phyloP scores from a whole-genome alignment of 768 basidiomycete species.

The Agaricus sinodeliciosus region DNA sequence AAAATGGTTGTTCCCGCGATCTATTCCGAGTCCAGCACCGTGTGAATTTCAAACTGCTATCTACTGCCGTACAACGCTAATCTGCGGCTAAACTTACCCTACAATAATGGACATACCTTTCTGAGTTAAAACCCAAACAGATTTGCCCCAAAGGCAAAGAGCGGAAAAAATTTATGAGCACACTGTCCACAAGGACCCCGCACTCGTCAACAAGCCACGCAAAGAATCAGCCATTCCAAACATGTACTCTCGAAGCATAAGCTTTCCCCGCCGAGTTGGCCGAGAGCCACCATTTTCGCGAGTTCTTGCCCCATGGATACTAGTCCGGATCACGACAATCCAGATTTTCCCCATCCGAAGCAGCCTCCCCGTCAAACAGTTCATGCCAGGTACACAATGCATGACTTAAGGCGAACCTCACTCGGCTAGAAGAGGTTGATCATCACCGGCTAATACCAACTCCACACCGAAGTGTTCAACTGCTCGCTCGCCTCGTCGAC shows the following conservation, averaged over 20 bases:
- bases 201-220: not conserved
- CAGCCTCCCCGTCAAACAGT: not conserved
- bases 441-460: not conserved
- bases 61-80: not conserved
- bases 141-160: slow-evolving; percentile 1
- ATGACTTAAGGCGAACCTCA: not conserved
- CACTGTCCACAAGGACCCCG: slow-evolving; percentile 1
- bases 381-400: slow-evolving; percentile 5
- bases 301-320: slow-evolving; percentile 1
- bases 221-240: not conserved
- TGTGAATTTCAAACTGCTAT: not conserved
- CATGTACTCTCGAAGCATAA: slow-evolving; percentile 10
- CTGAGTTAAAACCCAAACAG: not conserved
- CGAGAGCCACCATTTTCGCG: not conserved
- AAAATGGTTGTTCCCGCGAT: slow-evolving; percentile 10
- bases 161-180: slow-evolving; percentile 6
- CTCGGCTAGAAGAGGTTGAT: not conserved
- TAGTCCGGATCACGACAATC: slow-evolving; percentile 6
- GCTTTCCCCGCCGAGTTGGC: slow-evolving; percentile 9
- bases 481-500: slow-evolving; percentile 5
- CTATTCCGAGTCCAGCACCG: not conserved
- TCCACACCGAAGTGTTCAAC: not conserved
- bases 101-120: not conserved
- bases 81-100: too few species aligned
- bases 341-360: slow-evolving; percentile 1